Conservation (phyloP, 805 yeast species). For the Zygosaccharomyces bailii region DNA sequence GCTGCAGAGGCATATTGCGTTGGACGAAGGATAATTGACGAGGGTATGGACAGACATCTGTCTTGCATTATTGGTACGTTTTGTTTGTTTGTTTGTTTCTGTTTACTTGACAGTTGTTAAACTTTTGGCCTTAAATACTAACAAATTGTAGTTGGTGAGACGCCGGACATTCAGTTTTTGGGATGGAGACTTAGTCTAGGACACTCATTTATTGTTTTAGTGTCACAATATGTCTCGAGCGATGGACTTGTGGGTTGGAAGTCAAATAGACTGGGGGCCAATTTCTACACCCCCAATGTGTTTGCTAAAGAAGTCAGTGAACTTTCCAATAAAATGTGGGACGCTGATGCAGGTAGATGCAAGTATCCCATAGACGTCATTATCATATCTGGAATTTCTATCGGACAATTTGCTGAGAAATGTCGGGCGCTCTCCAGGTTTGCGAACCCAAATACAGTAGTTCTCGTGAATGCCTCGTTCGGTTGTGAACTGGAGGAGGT, state of each 20-base stretch:
- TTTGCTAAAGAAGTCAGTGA: conserved; percentile 27
- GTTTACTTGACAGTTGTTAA: neutral
- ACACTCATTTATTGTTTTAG: conserved; percentile 29
- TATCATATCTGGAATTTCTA: conserved; percentile 29
- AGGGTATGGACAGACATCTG: conserved; percentile 13
- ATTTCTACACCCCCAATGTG: conserved; percentile 34
- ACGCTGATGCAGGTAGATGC: conserved; percentile 10
- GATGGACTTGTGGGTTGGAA: conserved; percentile 37
- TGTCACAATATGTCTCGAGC: conserved; percentile 30
- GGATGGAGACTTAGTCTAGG: conserved; percentile 37
- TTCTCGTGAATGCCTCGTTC: conserved; percentile 31
- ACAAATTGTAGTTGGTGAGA: conserved; percentile 29
- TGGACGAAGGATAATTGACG: neutral
- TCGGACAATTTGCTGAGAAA: conserved; percentile 22
- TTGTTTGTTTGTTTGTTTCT: conserved; percentile 1
- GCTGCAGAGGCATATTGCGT: neutral
- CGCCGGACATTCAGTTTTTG: conserved; percentile 33
- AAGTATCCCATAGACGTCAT: conserved; percentile 29
- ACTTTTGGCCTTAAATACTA: conserved; percentile 2
- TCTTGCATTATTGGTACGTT: conserved; percentile 22
- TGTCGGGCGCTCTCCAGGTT: conserved; percentile 20
- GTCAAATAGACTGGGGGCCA: conserved; percentile 33
- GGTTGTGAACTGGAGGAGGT: conserved; percentile 32
- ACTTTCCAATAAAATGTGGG: conserved; percentile 14
- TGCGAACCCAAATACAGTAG: conserved; percentile 21